These are phyloP conservation scores for Phlebiopsis flavidoalba DNA, from an alignment of 768 basidiomycete genomes.

Conservation along the genomic window DNA sequence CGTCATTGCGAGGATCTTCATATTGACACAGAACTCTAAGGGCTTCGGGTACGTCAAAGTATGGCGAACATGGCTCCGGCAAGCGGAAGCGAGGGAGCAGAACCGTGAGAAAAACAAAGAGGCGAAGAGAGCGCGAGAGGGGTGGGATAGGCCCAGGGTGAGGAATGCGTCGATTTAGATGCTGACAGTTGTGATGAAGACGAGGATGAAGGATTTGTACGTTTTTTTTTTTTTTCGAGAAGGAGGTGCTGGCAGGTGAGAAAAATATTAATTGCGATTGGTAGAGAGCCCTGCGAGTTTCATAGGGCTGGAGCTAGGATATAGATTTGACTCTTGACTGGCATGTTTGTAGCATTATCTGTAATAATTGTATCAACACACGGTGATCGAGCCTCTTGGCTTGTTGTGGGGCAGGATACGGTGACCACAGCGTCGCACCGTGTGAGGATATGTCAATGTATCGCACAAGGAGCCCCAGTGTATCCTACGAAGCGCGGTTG, in stretches of 20 bases:
- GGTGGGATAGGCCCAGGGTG: background rate
- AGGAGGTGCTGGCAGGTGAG: conserved; percentile 23
- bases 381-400: too few relatives aligned
- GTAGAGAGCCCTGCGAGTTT: conserved; percentile 29
- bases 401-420: too few relatives aligned
- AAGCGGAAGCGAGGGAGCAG: background rate
- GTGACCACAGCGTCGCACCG: too few relatives aligned
- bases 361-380: background rate
- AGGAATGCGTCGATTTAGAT: conserved; percentile 1
- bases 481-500: too few relatives aligned
- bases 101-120: too few relatives aligned
- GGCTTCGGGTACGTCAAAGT: background rate
- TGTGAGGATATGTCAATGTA: too few relatives aligned
- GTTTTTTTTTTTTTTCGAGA: too few relatives aligned
- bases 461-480: too few relatives aligned
- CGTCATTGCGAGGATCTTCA: conserved; percentile 60
- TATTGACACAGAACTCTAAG: conserved; percentile 44
- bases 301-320: conserved; percentile 16
- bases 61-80: background rate
- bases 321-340: conserved; percentile 2
- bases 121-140: background rate
- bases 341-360: background rate
- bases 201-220: background rate
- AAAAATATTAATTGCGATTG: conserved; percentile 30
- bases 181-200: background rate